Percentiles rank a stretch among this genome's conserved stretches.
phyloP scores from a whole-genome alignment of 371 early-diverging fungal genomes.

The Smittium mucronatum region DNA sequence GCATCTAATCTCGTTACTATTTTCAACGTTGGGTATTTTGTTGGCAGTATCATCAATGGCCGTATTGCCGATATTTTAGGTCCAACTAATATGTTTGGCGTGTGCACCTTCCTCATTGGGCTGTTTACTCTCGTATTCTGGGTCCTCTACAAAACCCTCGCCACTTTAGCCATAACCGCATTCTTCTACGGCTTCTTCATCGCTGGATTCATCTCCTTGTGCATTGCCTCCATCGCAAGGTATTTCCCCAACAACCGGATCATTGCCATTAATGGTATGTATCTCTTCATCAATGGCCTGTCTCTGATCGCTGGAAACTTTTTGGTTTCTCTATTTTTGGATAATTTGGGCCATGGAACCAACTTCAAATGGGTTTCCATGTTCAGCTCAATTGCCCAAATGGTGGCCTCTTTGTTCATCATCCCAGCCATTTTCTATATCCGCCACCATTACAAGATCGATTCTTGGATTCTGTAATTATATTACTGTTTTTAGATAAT shows the following conservation, averaged over 20 bases:
- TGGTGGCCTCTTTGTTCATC: constrained; percentile 1
- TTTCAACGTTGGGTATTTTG: constrained; percentile 32
- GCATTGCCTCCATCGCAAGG: background rate
- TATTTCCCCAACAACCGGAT: background rate
- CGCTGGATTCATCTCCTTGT: background rate
- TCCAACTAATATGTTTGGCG: constrained; percentile 33
- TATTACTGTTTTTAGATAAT: too few relatives aligned
- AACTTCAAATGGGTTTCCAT: background rate
- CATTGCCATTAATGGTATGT: background rate
- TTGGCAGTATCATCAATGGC: constrained; percentile 33
- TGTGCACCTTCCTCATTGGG: constrained; percentile 32
- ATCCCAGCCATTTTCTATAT: background rate
- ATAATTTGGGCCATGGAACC: background rate
- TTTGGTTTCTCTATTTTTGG: background rate
- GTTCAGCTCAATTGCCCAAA: constrained; percentile 2
- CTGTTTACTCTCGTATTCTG: constrained; percentile 34
- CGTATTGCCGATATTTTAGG: constrained; percentile 34
- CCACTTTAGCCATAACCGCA: constrained; percentile 9
- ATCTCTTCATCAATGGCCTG: background rate
- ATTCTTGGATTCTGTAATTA: background rate
- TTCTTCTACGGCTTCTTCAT: constrained; percentile 9
- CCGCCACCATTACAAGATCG: background rate
- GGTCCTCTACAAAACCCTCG: constrained; percentile 27
- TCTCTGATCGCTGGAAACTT: background rate
- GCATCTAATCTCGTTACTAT: constrained; percentile 30